Conservation (phyloP, 495 filamentous ascomycete species). For the Penicillium chermesinum region DNA sequence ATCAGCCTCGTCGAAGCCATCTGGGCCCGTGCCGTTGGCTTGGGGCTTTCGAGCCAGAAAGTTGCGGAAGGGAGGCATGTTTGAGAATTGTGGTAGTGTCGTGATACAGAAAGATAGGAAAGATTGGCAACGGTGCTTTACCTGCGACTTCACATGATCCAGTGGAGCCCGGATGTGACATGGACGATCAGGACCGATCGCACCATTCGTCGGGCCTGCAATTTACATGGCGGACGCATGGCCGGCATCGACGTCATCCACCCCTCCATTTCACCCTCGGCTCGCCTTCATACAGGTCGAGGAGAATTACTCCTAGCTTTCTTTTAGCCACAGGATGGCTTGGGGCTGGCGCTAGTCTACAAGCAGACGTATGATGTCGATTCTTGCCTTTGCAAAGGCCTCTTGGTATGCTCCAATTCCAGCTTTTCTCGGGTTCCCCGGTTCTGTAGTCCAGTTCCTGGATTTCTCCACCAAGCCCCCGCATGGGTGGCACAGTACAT, state of each 20-base stretch:
- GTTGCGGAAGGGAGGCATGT: conserved; percentile 73
- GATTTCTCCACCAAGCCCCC: background rate
- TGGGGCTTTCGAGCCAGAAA: conserved; percentile 60
- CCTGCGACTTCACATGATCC: conserved; percentile 10
- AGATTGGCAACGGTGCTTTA: background rate
- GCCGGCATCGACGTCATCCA: background rate
- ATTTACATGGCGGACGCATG: background rate
- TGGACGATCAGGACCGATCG: conserved; percentile 4
- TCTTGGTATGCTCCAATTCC: background rate
- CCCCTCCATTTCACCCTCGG: background rate
- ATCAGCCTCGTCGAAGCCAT: conserved; percentile 44
- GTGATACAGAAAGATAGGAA: background rate
- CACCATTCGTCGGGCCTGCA: background rate
- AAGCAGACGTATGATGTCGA: background rate
- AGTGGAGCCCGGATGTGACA: background rate
- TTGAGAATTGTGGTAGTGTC: conserved; percentile 13
- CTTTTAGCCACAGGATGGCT: background rate
- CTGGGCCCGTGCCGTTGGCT: conserved; percentile 39
- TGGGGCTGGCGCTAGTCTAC: background rate
- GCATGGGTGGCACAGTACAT: too few species aligned
- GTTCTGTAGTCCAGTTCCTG: background rate
- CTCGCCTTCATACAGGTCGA: background rate
- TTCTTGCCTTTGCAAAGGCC: background rate
- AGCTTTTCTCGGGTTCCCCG: background rate
- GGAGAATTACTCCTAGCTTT: background rate